Evolutionary conservation across 805 yeast genomes (phyloP), one percentile per base, ranked within the genome.

Genomic region (Candida caryicola): DNA sequence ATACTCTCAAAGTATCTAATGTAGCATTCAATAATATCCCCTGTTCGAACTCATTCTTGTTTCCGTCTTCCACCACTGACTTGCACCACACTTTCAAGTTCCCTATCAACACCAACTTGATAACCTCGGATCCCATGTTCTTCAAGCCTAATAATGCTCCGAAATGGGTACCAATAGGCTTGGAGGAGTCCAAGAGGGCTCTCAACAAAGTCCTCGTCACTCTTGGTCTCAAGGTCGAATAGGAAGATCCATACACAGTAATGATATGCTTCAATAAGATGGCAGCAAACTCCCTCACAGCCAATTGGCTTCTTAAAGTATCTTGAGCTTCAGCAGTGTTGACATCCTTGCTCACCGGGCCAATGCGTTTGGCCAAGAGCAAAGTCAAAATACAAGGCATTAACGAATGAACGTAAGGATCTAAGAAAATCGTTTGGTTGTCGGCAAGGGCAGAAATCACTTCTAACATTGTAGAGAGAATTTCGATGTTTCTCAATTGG

Each of bases 301-400:
- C 87, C 45, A 73, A 55, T 48, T 66, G 73, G 28, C 58, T 59
- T 33, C 53, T 60, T 19, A 69, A 51, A 23, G 50, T 37, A 13
- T 56, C 59, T 37, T 65, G 57, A 9, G 55, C 38, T 13, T 51
- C 57, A 17, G 57, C 56, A 1, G 53, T 46, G 31, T 69, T 58
- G 27, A 65, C 66, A 23, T 64, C 70, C 47, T 64, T 69, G 3
- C 64, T 41, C 16, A 57, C 62, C 3, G 71, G 57, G 2, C 97
- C 97, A n/a, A 91, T 76, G 44, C 86, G 78, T 54, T 89, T 89
- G 1, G 98, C 97, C 34, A 93, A 73, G 31, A 93, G 72, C 15
- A 91, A 71, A 0, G 99, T 93, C 48, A 93, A 71, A 23, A 93
- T 82, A 44, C 96, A 87, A n/a, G 99, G 99, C 86, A 93, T 88